A percentile compares a stretch with the other conserved stretches of the same genome.
Conservation (phyloP, 129 eudicot genomes). For the Scalesia atractyloides region DNA sequence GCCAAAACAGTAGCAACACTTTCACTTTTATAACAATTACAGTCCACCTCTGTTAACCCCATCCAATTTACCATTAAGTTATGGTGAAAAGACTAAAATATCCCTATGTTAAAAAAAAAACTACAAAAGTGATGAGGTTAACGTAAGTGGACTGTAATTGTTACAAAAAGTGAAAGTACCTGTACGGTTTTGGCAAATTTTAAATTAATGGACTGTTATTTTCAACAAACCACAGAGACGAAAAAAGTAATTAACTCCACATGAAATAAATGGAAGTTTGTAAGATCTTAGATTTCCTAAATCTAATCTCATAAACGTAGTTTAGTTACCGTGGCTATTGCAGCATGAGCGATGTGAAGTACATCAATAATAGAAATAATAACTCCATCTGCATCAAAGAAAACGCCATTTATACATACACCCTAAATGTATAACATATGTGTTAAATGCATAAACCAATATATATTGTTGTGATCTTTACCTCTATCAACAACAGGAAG, state of each 20-base stretch:
- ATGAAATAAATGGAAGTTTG: neutral
- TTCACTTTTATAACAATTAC: no score
- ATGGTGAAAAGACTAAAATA: no score
- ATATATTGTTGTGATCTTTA: conserved; percentile 24
- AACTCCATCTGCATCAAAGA: conserved; percentile 64
- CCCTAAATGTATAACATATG: neutral
- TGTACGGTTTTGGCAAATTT: no score
- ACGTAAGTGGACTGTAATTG: no score
- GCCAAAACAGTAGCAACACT: no score
- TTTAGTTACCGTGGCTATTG: conserved; percentile 84
- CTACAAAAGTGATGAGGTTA: no score
- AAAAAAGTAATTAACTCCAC: neutral
- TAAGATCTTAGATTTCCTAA: neutral
- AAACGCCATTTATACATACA: conserved; percentile 1
- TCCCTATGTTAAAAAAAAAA: no score
- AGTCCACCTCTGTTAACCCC: no score
- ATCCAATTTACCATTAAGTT: no score
- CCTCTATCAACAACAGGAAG: conserved; percentile 97
- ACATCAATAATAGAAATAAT: conserved; percentile 90
- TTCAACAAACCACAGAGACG: no score
- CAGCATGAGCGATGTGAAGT: conserved; percentile 91
- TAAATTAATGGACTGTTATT: no score
- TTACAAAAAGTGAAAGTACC: no score
- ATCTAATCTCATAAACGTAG: conserved; percentile 6
- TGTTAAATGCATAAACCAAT: neutral